Conservation (phyloP, 352 stramenopile genomes). For the Pythium monospermum region DNA sequence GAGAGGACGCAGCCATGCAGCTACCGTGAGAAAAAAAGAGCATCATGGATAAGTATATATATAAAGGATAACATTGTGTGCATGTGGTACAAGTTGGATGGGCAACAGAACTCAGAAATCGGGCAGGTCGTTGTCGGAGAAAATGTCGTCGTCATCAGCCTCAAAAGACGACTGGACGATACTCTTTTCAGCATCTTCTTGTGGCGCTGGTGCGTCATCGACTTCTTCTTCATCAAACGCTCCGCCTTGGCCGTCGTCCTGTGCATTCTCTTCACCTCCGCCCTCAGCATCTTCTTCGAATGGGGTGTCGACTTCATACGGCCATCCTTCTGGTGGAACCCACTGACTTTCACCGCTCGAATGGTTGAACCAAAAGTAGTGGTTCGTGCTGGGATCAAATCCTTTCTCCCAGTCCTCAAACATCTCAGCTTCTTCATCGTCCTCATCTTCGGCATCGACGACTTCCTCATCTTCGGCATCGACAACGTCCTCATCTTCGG, state of each 20-base stretch:
- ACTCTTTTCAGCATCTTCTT: conserved; percentile 12
- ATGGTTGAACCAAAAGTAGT: conserved; percentile 90
- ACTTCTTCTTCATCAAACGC: conserved; percentile 11
- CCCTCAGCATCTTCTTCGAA: conserved; percentile 39
- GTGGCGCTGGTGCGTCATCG: neutral
- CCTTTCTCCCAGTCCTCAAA: conserved; percentile 86
- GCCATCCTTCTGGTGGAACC: conserved; percentile 72
- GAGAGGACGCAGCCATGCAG: conserved; percentile 4
- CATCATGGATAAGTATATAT: neutral
- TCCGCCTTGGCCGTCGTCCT: conserved; percentile 15
- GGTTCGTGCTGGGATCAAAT: conserved; percentile 72
- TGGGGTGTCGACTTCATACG: conserved; percentile 57
- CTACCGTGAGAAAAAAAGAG: neutral
- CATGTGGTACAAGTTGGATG: neutral
- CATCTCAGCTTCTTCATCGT: conserved; percentile 70
- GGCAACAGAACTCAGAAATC: conserved; percentile 10
- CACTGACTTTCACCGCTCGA: conserved; percentile 71
- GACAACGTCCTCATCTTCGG: conserved; percentile 9
- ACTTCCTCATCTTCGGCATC: conserved; percentile 25
- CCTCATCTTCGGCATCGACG: conserved; percentile 30
- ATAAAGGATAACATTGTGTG: too few species aligned
- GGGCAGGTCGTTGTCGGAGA: conserved; percentile 46
- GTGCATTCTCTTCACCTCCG: conserved; percentile 17
- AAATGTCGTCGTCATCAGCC: conserved; percentile 54
- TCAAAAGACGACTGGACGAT: conserved; percentile 31